These are phyloP conservation scores for Astrothelium subdiscretum DNA, from an alignment of 495 filamentous ascomycete species.

Conservation along the genomic window DNA sequence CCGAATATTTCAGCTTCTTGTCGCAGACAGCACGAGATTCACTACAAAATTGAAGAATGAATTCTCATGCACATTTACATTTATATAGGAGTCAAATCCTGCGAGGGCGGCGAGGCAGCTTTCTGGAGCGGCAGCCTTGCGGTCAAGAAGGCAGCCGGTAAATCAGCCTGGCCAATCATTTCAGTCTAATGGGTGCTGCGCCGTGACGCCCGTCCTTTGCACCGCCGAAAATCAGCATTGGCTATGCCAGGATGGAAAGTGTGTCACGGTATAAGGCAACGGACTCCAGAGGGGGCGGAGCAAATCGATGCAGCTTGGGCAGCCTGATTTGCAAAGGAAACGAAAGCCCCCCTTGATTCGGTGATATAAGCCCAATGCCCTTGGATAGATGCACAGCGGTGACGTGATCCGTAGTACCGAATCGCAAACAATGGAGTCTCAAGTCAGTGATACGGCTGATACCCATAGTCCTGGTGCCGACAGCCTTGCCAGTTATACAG, in stretches of 20 bases:
- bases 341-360: background rate
- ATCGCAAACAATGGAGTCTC: slow-evolving; percentile 1
- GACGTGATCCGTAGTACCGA: background rate
- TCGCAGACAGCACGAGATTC: background rate
- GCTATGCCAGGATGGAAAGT: background rate
- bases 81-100: background rate
- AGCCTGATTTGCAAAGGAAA: background rate
- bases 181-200: background rate
- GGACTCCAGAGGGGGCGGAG: background rate
- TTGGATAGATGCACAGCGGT: background rate
- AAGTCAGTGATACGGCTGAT: background rate
- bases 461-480: background rate
- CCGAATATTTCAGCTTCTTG: background rate
- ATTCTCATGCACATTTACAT: background rate
- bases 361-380: background rate
- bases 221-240: background rate
- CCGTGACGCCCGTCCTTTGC: background rate
- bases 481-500: background rate
- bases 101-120: background rate
- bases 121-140: background rate
- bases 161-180: background rate
- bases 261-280: background rate
- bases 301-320: background rate
- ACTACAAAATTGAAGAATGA: background rate
- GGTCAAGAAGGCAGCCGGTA: background rate